Evolutionary conservation across 495 filamentous ascomycete species (phyloP).

Genomic region (Xeromyces bisporus): DNA sequence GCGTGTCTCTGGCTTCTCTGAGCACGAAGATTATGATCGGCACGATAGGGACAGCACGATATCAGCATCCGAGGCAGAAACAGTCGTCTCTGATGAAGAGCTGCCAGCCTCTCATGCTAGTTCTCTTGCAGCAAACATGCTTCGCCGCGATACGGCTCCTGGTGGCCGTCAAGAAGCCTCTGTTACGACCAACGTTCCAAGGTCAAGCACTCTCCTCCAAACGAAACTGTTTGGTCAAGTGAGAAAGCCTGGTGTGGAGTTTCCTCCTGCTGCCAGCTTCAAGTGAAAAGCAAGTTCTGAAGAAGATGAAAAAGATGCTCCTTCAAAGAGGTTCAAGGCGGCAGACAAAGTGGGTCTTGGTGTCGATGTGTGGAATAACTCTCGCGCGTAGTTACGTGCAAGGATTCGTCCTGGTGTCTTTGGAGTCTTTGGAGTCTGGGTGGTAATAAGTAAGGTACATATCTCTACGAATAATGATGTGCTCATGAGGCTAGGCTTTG

Average conservation of each 20-base stretch:
- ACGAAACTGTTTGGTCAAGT: constrained; percentile 53
- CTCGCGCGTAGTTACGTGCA: constrained; percentile 1
- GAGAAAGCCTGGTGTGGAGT: constrained; percentile 37
- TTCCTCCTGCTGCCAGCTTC: constrained; percentile 21
- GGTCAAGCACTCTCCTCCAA: constrained; percentile 34
- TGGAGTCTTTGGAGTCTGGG: not conserved
- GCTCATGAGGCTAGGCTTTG: too few relatives aligned
- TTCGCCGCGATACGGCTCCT: constrained; percentile 23
- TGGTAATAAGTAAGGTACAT: too few relatives aligned
- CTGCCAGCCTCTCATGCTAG: constrained; percentile 35
- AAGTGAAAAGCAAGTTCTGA: too few relatives aligned
- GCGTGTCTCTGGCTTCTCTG: constrained; percentile 15
- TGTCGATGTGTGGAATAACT: constrained; percentile 29
- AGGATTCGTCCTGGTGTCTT: not conserved
- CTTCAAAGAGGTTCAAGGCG: constrained; percentile 43
- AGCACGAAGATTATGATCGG: constrained; percentile 16
- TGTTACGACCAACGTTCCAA: constrained; percentile 13
- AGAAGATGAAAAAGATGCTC: constrained; percentile 17
- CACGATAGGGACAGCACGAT: constrained; percentile 79
- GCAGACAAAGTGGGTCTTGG: constrained; percentile 45
- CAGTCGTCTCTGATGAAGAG: constrained; percentile 38
- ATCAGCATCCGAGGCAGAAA: constrained; percentile 60
- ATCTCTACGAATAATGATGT: not conserved
- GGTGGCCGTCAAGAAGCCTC: constrained; percentile 9
- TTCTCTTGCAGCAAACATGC: constrained; percentile 33